Evolutionary conservation across 768 basidiomycete species (phyloP).

Genomic region (Leccinum uliginosum): DNA sequence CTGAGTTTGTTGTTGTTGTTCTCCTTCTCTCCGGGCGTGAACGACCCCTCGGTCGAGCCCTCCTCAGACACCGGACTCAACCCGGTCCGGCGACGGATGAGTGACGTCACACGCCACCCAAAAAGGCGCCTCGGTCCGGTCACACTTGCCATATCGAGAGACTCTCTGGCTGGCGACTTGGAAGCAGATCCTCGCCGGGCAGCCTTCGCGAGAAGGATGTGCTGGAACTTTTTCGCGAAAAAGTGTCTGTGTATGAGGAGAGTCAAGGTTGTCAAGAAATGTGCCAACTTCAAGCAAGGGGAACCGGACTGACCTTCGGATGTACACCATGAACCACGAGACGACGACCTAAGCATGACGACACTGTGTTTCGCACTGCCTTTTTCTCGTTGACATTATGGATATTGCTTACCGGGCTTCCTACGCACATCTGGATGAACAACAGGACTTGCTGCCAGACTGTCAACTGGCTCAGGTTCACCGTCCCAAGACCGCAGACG

Average conservation of each 20-base stretch:
- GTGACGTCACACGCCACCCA: conserved; percentile 28
- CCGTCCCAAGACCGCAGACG: conserved; percentile 69
- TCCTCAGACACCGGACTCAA: conserved; percentile 26
- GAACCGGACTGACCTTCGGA: conserved; percentile 49
- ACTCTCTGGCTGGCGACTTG: conserved; percentile 17
- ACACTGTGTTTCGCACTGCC: not conserved
- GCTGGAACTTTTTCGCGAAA: conserved; percentile 64
- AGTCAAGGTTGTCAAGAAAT: not conserved
- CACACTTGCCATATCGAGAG: conserved; percentile 19
- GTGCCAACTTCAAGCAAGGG: too few relatives aligned
- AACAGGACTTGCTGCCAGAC: conserved; percentile 65
- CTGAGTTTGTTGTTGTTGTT: conserved; percentile 34
- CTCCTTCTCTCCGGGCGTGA: conserved; percentile 24
- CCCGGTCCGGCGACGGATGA: conserved; percentile 30
- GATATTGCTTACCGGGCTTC: conserved; percentile 58
- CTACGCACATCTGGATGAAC: conserved; percentile 76
- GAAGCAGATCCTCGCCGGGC: conserved; percentile 22
- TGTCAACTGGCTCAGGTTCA: conserved; percentile 66
- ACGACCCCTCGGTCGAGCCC: conserved; percentile 8
- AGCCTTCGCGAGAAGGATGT: conserved; percentile 47
- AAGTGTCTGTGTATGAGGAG: conserved; percentile 33
- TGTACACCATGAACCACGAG: conserved; percentile 80
- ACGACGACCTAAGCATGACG: conserved; percentile 53
- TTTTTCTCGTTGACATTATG: not conserved
- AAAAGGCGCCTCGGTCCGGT: conserved; percentile 16